Evolutionary conservation across 2,329 filamentous ascomycete genomes (phyloP), one percentile per base, ranked within the genome.

Genomic region (Fusarium pseudoanthophilum): DNA sequence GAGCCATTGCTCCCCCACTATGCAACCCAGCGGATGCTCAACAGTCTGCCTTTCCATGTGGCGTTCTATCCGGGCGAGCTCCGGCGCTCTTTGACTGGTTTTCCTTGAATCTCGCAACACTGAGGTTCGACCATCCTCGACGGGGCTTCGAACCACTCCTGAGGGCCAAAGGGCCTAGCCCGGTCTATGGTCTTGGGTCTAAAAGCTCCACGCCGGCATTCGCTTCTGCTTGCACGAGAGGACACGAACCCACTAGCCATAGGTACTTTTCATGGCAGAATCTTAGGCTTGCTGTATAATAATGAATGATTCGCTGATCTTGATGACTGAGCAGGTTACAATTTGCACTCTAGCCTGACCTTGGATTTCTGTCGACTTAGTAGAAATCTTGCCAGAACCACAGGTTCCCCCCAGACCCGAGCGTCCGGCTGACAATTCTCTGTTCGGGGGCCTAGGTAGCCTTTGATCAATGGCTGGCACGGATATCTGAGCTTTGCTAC

Each of bases 141-240:
- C 52, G 52, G 68, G 51, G 58, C 45, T 69, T 69, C 57, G 70
- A 75, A 67, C 67, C 74, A 75, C 58, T 69, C 55, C 62, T 32
- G 58, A 74, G 69, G 71, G 75, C 49, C 76, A 43, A 76, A 74
- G 69, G 71, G 75, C 49, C 76, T 46, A 76, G 76, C 62, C 73
- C 65, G 48, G 71, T 71, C 74, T 68, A 75, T 62, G 37, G 52
- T 60, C 61, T 63, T 66, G 59, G 64, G 42, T 40, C 60, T 55
- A 56, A 64, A 64, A 46, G 49, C 49, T 46, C 34, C 51, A 59
- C 21, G 40, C 42, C 34, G 9, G 36, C 67, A 62, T 58, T 34
- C 40, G 26, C 28, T 46, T 56, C 45, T 52, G 26, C 32, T 42
- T 57, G 43, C 42, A 36, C 20, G n/a, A 52, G 26, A 40, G 32